phyloP scores from a whole-genome alignment of 176 grass and related monocot genomes.

The Miscanthus lutarioriparius region DNA sequence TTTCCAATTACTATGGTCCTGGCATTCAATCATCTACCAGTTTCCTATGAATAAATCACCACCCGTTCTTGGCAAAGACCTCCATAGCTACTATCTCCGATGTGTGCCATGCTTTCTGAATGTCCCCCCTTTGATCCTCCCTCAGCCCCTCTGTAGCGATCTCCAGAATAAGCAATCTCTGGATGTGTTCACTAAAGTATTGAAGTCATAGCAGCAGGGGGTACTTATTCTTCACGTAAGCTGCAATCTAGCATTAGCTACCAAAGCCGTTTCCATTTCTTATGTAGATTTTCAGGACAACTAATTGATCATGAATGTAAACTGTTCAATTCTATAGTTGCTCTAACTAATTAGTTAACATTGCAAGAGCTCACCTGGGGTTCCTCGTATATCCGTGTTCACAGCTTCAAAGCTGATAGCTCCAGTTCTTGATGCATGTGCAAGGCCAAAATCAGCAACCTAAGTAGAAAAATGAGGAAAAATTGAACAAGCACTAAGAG shows the following conservation, averaged over 20 bases:
- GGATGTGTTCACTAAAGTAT: neutral
- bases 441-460: slow-evolving; percentile 80
- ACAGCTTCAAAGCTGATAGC: slow-evolving; percentile 90
- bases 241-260: neutral
- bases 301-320: neutral
- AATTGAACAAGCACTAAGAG: neutral
- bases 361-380: slow-evolving; percentile 60
- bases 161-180: neutral
- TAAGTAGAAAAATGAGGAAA: neutral
- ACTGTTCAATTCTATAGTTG: neutral
- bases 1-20: too few relatives aligned
- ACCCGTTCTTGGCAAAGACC: too few relatives aligned
- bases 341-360: neutral
- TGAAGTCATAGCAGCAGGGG: neutral
- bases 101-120: too few relatives aligned
- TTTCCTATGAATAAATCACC: too few relatives aligned
- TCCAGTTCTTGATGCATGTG: slow-evolving; percentile 86
- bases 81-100: too few relatives aligned
- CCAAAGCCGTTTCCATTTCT: neutral
- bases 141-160: too few relatives aligned
- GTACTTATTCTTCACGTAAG: neutral
- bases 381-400: slow-evolving; percentile 92
- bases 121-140: too few relatives aligned
- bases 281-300: neutral
- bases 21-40: too few relatives aligned